phyloP scores from a whole-genome alignment of 225 moss, liverwort and hornwort genomes.

The Lunularia cruciata region DNA sequence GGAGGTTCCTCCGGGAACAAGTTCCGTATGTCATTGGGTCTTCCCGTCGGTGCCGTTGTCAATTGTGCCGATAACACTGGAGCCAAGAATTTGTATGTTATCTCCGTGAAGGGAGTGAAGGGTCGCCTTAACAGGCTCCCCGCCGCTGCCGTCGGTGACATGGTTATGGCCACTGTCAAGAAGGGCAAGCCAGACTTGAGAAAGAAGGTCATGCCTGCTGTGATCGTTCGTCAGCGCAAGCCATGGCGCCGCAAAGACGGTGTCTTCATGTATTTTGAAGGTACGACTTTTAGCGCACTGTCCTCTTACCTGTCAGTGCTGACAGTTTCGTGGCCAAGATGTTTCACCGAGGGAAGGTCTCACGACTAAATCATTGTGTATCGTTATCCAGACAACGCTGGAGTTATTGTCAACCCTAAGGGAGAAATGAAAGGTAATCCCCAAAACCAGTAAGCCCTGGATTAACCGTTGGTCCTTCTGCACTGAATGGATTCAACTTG shows the following conservation, averaged over 20 bases:
- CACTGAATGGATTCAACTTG: too few species aligned
- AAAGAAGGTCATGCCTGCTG: conserved; percentile 88
- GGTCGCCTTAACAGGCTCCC: conserved; percentile 83
- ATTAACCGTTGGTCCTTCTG: too few species aligned
- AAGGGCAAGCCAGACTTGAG: conserved; percentile 76
- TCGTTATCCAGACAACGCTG: conserved; percentile 61
- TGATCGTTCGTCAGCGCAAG: conserved; percentile 80
- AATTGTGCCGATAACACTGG: conserved; percentile 87
- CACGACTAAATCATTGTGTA: too few species aligned
- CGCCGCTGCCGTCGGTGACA: conserved; percentile 76
- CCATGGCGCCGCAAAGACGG: conserved; percentile 87
- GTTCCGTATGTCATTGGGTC: conserved; percentile 81
- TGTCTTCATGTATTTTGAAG: conserved; percentile 89
- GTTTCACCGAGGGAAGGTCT: neutral
- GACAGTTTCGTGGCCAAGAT: too few species aligned
- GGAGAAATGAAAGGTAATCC: conserved; percentile 94
- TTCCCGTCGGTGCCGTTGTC: conserved; percentile 80
- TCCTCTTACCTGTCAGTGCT: neutral
- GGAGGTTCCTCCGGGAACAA: conserved; percentile 89
- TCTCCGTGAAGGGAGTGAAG: conserved; percentile 85
- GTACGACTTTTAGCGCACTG: conserved; percentile 28
- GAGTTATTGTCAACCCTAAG: conserved; percentile 85
- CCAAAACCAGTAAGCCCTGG: too few species aligned
- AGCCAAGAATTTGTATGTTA: conserved; percentile 85
- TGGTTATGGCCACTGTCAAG: conserved; percentile 89